Evolutionary conservation across 1,284 basidiomycete species (phyloP).

Genomic region (Naganishia liquefaciens): DNA sequence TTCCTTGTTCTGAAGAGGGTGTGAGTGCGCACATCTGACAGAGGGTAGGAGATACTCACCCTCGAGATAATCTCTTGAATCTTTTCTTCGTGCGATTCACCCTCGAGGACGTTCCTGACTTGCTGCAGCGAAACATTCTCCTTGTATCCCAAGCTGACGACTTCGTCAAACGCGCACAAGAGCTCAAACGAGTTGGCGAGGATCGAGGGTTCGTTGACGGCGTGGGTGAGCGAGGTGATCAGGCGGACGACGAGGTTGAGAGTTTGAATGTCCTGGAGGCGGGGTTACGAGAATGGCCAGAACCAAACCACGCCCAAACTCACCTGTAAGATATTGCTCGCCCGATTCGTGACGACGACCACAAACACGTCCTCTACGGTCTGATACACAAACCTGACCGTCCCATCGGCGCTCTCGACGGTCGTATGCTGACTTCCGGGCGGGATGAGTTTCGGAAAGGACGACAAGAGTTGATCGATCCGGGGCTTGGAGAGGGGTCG

Average conservation of each 20-base stretch:
- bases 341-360: constrained; percentile 96
- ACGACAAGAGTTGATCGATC: constrained; percentile 91
- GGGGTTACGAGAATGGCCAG: not conserved
- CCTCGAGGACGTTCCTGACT: constrained; percentile 89
- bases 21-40: not conserved
- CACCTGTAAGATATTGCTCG: constrained; percentile 85
- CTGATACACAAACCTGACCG: constrained; percentile 94
- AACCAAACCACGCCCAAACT: constrained; percentile 19
- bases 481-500: constrained; percentile 88
- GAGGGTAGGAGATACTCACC: constrained; percentile 57
- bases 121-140: constrained; percentile 91
- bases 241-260: constrained; percentile 91
- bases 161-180: constrained; percentile 94
- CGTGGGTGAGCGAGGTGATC: constrained; percentile 85
- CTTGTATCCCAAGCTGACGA: constrained; percentile 89
- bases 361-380: constrained; percentile 98
- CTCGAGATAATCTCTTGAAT: constrained; percentile 98
- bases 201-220: constrained; percentile 80
- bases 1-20: constrained; percentile 81
- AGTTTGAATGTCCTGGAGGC: constrained; percentile 82
- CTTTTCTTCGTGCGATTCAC: constrained; percentile 99
- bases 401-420: constrained; percentile 76
- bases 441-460: constrained; percentile 98
- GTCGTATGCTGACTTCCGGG: constrained; percentile 96
- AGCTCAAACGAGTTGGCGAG: constrained; percentile 91